phyloP scores from a whole-genome alignment of 495 filamentous ascomycete genomes.

The Cercophora scortea region DNA sequence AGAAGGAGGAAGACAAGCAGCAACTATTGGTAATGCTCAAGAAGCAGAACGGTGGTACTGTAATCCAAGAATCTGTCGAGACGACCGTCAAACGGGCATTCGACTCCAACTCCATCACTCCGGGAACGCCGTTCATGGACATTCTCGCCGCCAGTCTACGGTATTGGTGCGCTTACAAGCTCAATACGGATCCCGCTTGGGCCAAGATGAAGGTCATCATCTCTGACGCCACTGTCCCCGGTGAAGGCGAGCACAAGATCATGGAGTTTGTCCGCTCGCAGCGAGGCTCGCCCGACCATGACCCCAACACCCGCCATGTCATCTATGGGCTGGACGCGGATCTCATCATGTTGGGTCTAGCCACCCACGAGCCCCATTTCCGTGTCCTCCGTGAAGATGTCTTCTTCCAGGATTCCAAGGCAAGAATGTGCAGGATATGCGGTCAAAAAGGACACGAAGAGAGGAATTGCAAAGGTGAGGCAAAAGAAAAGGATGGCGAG shows the following conservation, averaged over 20 bases:
- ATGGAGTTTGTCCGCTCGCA: constrained; percentile 98
- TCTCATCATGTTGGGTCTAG: constrained; percentile 97
- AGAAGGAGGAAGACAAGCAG: constrained; percentile 86
- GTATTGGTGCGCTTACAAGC: constrained; percentile 95
- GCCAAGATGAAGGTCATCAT: constrained; percentile 96
- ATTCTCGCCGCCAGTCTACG: constrained; percentile 83
- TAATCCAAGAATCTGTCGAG: constrained; percentile 53
- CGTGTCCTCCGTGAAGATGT: constrained; percentile 96
- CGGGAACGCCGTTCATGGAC: constrained; percentile 98
- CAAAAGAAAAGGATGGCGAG: constrained; percentile 77
- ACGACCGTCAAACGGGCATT: constrained; percentile 81
- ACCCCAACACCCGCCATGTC: constrained; percentile 94
- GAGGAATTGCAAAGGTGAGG: constrained; percentile 71
- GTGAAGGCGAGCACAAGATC: constrained; percentile 98
- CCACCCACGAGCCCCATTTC: constrained; percentile 96
- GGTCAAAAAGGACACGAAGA: constrained; percentile 86
- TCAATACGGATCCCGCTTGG: constrained; percentile 96
- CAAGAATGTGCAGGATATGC: constrained; percentile 74
- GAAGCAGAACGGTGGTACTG: constrained; percentile 56
- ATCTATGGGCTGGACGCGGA: constrained; percentile 96
- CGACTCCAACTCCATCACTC: constrained; percentile 97
- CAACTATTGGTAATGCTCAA: constrained; percentile 76
- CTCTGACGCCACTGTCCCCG: constrained; percentile 93
- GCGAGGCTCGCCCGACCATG: constrained; percentile 77
- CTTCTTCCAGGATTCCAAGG: constrained; percentile 79